Base-by-base conservation (phyloP, 2,329 filamentous ascomycete genomes). In the Diplodia scrobiculata region DNA sequence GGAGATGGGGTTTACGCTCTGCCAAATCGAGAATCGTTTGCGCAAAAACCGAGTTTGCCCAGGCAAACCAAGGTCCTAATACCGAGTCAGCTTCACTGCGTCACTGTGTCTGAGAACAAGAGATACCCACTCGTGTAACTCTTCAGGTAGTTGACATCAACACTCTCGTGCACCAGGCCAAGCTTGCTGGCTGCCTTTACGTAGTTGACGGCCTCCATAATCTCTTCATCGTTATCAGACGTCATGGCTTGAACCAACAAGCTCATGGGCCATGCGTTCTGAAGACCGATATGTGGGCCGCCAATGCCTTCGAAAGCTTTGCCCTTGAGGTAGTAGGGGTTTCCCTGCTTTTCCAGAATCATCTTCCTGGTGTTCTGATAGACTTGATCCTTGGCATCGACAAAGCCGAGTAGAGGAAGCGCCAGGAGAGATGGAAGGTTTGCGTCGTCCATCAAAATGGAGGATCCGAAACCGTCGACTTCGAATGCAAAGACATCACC, bases 231-330 rank as follows among this genome's bases (percentile, higher is more conserved):
- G 66, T 93, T 84, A 60, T 94, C 85, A 5, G 88, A 90, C 0
- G 95, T 99, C 84, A 95, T 92, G 2, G 91, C 92, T 78, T 97
- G 93, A 21, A 97, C 86, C 9, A 99, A 83, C 68, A 97, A 81
- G 75, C 91, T 95, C 92, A 99, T 98, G 0, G 95, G 95, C 95
- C 95, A 99, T 7, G 94, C 95, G 70, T 97, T 91, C 72, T 86
- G 82, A n/a, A 96, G 80, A 0, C 95, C 95, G 70, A 97, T 90
- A 70, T 89, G 87, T 36, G 87, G 87, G 1, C 92, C 95, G 71
- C 95, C 95, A 71, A 99, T 97, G 6, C 95, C 95, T 58, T 86
- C 85, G 73, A 99, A 97, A 0, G 86, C 87, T 17, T 79, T 80
- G 1, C 95, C 95, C 29, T 83, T 83, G 6, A 99, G 83, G 75